These are phyloP conservation scores for Crithidia fasciculata DNA, from an alignment of 208 protist species.

Conservation along the genomic window DNA sequence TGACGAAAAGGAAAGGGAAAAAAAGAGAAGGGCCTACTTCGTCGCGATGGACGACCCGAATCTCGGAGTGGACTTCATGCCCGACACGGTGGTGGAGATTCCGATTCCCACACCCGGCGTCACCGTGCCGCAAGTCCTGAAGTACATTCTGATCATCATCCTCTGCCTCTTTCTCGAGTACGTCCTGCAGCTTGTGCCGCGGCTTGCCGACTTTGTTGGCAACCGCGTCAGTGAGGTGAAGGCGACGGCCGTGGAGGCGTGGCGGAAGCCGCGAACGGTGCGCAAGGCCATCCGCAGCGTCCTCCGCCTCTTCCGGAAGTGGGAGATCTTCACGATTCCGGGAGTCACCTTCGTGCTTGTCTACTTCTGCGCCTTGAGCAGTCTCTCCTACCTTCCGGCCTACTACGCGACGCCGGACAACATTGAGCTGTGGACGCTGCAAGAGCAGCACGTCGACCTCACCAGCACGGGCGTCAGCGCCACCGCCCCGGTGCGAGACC, in stretches of 20 bases:
- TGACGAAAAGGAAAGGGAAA: too few species aligned
- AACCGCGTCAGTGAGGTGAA: background rate
- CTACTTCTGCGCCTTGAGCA: slow-evolving; percentile 1
- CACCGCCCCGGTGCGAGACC: slow-evolving; percentile 20
- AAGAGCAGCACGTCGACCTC: slow-evolving; percentile 20
- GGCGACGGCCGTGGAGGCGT: background rate
- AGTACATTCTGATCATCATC: background rate
- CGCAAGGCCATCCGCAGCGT: background rate
- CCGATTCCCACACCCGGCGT: background rate
- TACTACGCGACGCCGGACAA: slow-evolving; percentile 5
- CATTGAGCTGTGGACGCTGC: slow-evolving; percentile 22
- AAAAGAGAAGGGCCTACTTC: too few species aligned
- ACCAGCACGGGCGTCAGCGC: background rate
- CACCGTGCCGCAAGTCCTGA: background rate
- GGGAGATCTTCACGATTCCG: slow-evolving; percentile 15
- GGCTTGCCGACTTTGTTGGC: background rate
- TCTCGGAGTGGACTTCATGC: background rate
- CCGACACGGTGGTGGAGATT: background rate
- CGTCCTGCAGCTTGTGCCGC: slow-evolving; percentile 11
- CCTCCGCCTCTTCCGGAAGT: background rate
- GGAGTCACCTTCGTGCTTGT: slow-evolving; percentile 14
- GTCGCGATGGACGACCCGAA: too few species aligned
- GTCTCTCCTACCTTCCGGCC: background rate
- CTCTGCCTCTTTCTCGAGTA: slow-evolving; percentile 4
- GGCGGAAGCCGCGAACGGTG: background rate